A percentile compares a stretch with the other conserved stretches of the same genome.
phyloP scores from a whole-genome alignment of 257 asterid species.

The Solanum commersonii region DNA sequence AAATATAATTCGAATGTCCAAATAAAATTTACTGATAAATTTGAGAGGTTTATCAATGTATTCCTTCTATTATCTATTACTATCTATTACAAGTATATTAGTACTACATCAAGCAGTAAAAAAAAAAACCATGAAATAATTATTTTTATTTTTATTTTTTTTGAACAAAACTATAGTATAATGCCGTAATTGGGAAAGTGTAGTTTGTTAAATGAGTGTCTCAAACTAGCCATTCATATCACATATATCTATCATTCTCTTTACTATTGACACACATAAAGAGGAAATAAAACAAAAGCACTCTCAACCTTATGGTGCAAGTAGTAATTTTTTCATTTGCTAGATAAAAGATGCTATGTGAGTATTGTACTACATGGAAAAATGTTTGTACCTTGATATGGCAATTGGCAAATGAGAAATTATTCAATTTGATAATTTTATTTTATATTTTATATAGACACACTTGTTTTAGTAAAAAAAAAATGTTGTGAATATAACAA shows the following conservation, averaged over 20 bases:
- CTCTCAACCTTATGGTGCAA: neutral
- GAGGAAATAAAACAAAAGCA: neutral
- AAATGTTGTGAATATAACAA: neutral
- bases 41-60: neutral
- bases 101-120: neutral
- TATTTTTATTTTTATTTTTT: fast-evolving
- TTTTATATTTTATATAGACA: too few species aligned
- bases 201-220: neutral
- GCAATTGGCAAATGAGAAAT: neutral
- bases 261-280: neutral
- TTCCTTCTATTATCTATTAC: neutral
- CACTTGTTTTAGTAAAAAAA: neutral
- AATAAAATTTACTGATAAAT: neutral
- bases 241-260: neutral
- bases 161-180: neutral
- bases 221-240: neutral
- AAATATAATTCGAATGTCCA: neutral
- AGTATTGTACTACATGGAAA: neutral
- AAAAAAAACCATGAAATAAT: too few species aligned
- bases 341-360: neutral
- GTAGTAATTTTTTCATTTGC: neutral
- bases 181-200: neutral
- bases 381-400: neutral
- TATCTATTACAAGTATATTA: too few species aligned
- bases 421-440: neutral